These are phyloP conservation scores for Pleurotus ostreatus DNA, from an alignment of 768 basidiomycete species.

Conservation along the genomic window DNA sequence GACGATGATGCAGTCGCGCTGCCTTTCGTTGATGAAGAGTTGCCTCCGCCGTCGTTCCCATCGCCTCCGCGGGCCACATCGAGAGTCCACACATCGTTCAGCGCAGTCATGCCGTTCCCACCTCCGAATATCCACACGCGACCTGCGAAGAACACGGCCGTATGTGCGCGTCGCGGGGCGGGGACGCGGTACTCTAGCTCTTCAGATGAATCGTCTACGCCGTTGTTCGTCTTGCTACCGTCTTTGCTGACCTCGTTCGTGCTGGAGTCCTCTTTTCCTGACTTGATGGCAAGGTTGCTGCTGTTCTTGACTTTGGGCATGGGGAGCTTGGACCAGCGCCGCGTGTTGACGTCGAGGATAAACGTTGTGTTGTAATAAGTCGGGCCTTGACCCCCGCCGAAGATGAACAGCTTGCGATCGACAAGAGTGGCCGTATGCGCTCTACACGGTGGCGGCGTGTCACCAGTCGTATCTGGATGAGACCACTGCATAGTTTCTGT, in stretches of 20 bases:
- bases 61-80: slow-evolving; percentile 44
- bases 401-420: slow-evolving; percentile 74
- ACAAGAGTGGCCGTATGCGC: slow-evolving; percentile 87
- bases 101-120: slow-evolving; percentile 87
- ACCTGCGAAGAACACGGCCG: slow-evolving; percentile 66
- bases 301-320: neutral
- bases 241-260: slow-evolving; percentile 11
- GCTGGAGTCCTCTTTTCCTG: neutral
- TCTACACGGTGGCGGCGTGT: slow-evolving; percentile 75
- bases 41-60: slow-evolving; percentile 10
- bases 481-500: slow-evolving; percentile 90
- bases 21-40: neutral
- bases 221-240: slow-evolving; percentile 13
- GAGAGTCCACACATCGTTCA: slow-evolving; percentile 88
- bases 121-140: slow-evolving; percentile 89
- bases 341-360: slow-evolving; percentile 73
- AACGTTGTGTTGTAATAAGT: slow-evolving; percentile 81
- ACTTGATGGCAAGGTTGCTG: no score
- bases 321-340: slow-evolving; percentile 53
- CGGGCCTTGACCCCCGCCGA: slow-evolving; percentile 84
- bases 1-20: neutral
- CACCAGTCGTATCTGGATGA: slow-evolving; percentile 72
- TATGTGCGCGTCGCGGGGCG: slow-evolving; percentile 81
- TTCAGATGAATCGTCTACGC: slow-evolving; percentile 5
- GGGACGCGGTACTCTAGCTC: slow-evolving; percentile 28